Evolutionary conservation across 176 grass and related monocot species (phyloP), one percentile per base, ranked within the genome.

Genomic region (Oryza rufipogon): DNA sequence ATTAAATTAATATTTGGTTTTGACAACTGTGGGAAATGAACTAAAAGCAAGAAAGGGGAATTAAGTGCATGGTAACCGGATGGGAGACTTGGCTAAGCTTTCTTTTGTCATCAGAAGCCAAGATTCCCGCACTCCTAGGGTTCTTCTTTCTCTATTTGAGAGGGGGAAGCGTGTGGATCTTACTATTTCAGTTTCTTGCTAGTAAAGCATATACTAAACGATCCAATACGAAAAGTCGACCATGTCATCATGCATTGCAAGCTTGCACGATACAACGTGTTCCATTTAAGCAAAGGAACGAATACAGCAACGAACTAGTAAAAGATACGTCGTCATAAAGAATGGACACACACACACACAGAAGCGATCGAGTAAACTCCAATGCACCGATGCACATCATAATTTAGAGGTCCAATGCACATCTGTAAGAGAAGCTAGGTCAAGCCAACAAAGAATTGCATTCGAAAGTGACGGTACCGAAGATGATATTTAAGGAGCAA

Each of bases 401-500:
- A 58, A 58, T 20, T 20, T 8, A 58, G 54, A 58, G 19, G 19
- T 58, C 54, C 16, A 20, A 58, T 58, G 54, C 54, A 58, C 5
- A 58, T 58, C 19, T 25, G 32, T 13, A 38, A 72, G 1, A 34
- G 19, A 33, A 48, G 33, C 38, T 2, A 14, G 44, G 1, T 15
- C 5, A 81, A 38, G 25, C 49, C 46, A 68, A 7, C 1, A 69
- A 52, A 64, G 28, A 81, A 80, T 32, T 67, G 22, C 4, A 82
- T 16, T 16, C 36, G 26, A 65, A 39, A 17, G 1, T 58, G 2
- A 58, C 15, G 2, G 28, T 64, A 75, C 11, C 1, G n/a, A 63
- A 61, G 19, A 80, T 81, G 17, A 45, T 26, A 80, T 80, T 64
- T 46, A 23, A 8, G 9, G 9, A 61, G 46, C 74, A 41, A 48